phyloP scores from a whole-genome alignment of 2,329 filamentous ascomycete genomes.

The Pseudocercospora ulei region DNA sequence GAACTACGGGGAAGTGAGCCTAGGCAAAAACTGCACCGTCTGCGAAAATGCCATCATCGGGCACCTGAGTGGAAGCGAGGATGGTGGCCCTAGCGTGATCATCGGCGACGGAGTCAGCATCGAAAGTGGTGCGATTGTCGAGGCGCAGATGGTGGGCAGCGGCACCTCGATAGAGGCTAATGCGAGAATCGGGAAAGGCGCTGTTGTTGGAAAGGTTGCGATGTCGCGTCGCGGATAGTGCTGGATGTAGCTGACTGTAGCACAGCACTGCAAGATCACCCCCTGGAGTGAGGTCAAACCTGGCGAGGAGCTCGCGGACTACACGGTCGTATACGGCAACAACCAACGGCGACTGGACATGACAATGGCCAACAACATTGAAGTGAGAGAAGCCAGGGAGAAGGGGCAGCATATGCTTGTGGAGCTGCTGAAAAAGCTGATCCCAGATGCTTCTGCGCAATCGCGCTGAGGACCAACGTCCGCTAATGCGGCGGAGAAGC shows the following conservation, averaged over 20 bases:
- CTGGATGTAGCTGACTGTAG: slow-evolving; percentile 6
- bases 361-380: slow-evolving; percentile 31
- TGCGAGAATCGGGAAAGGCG: slow-evolving; percentile 33
- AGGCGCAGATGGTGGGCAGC: slow-evolving; percentile 29
- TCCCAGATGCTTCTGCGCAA: slow-evolving; percentile 33
- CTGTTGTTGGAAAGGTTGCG: slow-evolving; percentile 39
- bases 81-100: slow-evolving; percentile 31
- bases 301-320: slow-evolving; percentile 39
- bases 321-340: slow-evolving; percentile 39
- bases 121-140: slow-evolving; percentile 39
- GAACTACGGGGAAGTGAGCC: slow-evolving; percentile 36
- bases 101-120: slow-evolving; percentile 40
- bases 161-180: slow-evolving; percentile 29
- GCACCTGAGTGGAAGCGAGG: slow-evolving; percentile 16
- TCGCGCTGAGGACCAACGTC: slow-evolving; percentile 24
- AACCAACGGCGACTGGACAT: slow-evolving; percentile 35
- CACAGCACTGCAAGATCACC: slow-evolving; percentile 40
- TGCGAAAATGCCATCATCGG: slow-evolving; percentile 51
- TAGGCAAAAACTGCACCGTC: slow-evolving; percentile 56
- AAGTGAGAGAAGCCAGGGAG: slow-evolving; percentile 29
- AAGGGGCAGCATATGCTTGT: slow-evolving; percentile 32
- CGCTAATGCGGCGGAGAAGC: too few species aligned
- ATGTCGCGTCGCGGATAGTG: slow-evolving; percentile 3
- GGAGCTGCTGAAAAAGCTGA: slow-evolving; percentile 30
- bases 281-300: slow-evolving; percentile 33